Percentiles rank a stretch among this genome's conserved stretches.
Evolutionary conservation across 1,284 basidiomycete genomes (phyloP).

Genomic region (Meira miltonrushii): DNA sequence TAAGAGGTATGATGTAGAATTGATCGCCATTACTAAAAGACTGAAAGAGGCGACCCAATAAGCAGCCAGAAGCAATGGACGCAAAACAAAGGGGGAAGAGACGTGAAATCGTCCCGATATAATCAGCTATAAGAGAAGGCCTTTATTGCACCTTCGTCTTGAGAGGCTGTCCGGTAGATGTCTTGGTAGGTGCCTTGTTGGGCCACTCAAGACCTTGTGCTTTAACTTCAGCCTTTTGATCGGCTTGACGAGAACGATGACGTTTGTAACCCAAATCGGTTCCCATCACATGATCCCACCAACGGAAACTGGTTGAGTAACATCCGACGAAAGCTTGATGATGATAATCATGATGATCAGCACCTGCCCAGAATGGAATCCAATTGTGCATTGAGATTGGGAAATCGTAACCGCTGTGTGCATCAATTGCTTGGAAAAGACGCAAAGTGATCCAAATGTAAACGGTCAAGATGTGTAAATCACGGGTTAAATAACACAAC

Average conservation of each 20-base stretch:
- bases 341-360: conserved; percentile 77
- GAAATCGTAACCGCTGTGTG: conserved; percentile 83
- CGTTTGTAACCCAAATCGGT: conserved; percentile 49
- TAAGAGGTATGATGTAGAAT: too few relatives aligned
- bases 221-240: conserved; percentile 34
- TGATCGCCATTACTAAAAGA: too few relatives aligned
- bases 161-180: conserved; percentile 10
- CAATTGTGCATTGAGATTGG: conserved; percentile 81
- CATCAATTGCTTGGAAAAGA: conserved; percentile 94
- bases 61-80: too few relatives aligned
- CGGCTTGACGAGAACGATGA: conserved; percentile 42
- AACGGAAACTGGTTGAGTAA: conserved; percentile 50
- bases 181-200: conserved; percentile 12
- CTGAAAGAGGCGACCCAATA: too few relatives aligned
- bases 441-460: conserved; percentile 90
- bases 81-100: too few relatives aligned
- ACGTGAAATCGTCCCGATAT: too few relatives aligned
- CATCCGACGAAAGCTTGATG: conserved; percentile 49
- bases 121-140: too few relatives aligned
- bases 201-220: conserved; percentile 15
- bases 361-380: conserved; percentile 95
- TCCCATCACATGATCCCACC: conserved; percentile 50
- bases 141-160: conserved; percentile 5
- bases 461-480: conserved; percentile 77
- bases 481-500: conserved; percentile 64